Evolutionary conservation across 805 yeast species (phyloP).

Genomic region (Lipomyces kockii): DNA sequence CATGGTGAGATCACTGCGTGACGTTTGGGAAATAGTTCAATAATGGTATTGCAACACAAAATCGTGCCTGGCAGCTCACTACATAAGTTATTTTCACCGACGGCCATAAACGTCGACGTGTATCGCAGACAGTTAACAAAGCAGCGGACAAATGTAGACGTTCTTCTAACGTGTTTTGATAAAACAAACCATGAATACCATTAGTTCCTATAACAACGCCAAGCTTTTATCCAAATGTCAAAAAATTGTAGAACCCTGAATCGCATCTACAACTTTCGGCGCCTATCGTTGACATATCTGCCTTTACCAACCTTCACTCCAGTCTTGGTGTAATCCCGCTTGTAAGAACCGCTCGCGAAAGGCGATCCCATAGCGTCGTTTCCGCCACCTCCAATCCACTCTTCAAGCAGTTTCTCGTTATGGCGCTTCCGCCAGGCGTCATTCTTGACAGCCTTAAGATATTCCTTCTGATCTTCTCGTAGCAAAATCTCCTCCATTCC

Average conservation of each 20-base stretch:
- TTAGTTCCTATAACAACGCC: not conserved
- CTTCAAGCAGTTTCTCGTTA: constrained; percentile 80
- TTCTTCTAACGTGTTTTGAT: too few relatives aligned
- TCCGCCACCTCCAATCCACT: constrained; percentile 94
- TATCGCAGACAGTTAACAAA: too few relatives aligned
- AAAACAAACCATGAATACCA: too few relatives aligned
- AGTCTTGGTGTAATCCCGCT: constrained; percentile 51
- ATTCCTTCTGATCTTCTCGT: constrained; percentile 94
- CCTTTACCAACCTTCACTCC: constrained; percentile 87
- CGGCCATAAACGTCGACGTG: too few relatives aligned
- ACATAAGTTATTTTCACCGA: not conserved
- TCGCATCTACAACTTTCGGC: constrained; percentile 20
- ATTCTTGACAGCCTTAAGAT: constrained; percentile 81
- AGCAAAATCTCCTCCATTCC: constrained; percentile 80
- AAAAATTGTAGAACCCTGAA: not conserved
- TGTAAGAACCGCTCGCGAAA: constrained; percentile 68
- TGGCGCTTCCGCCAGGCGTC: constrained; percentile 86
- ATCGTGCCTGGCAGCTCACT: not conserved
- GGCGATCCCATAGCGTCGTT: constrained; percentile 82
- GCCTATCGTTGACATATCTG: constrained; percentile 64
- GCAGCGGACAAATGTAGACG: too few relatives aligned
- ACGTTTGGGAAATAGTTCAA: too few relatives aligned
- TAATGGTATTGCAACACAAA: not conserved
- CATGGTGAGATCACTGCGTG: not conserved
- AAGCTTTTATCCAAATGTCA: not conserved